phyloP scores from a whole-genome alignment of 176 grass and related monocot genomes.

The maize (Zea mays) region Zm-B73-REFERENCE-NAM-5.0 NC_050096.1:75739501-75740000 shows the following conservation, averaged over 20 bases:
- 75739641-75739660: neutral
- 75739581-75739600: constrained; percentile 1
- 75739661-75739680: neutral
- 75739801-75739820: no score
- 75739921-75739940: neutral
- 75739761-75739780: neutral
- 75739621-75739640: neutral
- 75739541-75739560: neutral
- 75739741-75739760: neutral
- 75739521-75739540: neutral
- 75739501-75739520: neutral
- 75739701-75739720: neutral
- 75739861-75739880: neutral
- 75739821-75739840: no score
- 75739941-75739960: neutral
- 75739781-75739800: neutral
- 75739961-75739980: no score
- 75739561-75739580: neutral
- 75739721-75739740: neutral
- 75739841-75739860: neutral
- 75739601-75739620: neutral
- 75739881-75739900: neutral
- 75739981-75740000: no score
- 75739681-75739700: neutral
- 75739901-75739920: neutral